Evolutionary conservation across 768 basidiomycete species (phyloP).

Genomic region (Aureoboletus auriporus): DNA sequence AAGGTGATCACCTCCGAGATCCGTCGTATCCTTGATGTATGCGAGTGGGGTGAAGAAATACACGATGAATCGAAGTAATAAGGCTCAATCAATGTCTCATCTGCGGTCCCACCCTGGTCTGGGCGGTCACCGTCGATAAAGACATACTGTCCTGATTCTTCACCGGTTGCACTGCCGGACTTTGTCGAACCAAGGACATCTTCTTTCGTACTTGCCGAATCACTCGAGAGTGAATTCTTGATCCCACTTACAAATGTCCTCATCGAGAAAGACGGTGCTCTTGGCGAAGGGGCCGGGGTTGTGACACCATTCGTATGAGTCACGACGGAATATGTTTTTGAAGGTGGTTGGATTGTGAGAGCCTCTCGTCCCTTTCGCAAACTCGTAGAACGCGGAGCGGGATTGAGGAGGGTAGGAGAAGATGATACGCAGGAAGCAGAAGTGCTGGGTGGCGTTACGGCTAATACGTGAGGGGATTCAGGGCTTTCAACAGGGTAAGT

Average conservation of each 20-base stretch:
- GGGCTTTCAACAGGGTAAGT: constrained; percentile 5
- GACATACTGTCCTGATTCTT: constrained; percentile 23
- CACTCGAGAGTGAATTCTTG: constrained; percentile 16
- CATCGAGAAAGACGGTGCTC: constrained; percentile 18
- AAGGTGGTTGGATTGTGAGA: constrained; percentile 10
- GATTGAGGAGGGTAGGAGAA: constrained; percentile 15
- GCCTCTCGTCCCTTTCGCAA: constrained; percentile 6
- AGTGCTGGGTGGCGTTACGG: not conserved
- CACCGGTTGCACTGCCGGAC: not conserved
- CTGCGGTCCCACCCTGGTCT: constrained; percentile 5
- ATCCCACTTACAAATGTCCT: constrained; percentile 20
- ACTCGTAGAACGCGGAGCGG: constrained; percentile 25
- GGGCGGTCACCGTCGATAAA: constrained; percentile 21
- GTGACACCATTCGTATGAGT: constrained; percentile 1
- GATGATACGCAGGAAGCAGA: constrained; percentile 18
- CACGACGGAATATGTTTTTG: constrained; percentile 10
- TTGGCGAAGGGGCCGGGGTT: constrained; percentile 13
- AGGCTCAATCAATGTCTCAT: constrained; percentile 19
- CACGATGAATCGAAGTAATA: constrained; percentile 21
- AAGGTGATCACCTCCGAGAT: constrained; percentile 13
- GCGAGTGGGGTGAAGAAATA: constrained; percentile 17
- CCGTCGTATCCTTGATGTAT: constrained; percentile 6
- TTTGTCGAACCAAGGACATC: constrained; percentile 1
- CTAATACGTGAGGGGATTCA: constrained; percentile 13
- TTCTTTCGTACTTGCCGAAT: constrained; percentile 8